Percentiles rank a stretch among this genome's conserved stretches.
These are phyloP conservation scores for Ilex asprella DNA, from an alignment of 257 asterid genomes.

Conservation along the genomic window DNA sequence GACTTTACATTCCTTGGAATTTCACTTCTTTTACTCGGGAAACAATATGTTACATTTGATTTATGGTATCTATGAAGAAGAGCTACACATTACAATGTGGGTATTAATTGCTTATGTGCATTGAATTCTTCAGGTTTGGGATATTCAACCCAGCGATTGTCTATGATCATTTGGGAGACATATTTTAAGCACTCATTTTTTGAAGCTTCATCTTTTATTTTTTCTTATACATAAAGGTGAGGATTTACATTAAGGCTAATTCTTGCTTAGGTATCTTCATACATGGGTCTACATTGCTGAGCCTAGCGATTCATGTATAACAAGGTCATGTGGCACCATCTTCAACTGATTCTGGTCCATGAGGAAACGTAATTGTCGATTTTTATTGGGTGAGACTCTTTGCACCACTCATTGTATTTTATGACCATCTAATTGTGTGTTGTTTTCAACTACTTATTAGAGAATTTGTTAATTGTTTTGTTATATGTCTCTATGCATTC, in stretches of 20 bases:
- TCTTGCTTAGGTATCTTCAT: too few species aligned
- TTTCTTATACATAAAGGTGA: too few species aligned
- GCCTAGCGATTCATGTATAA: slow-evolving; percentile 19
- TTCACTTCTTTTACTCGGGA: too few species aligned
- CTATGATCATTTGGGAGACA: slow-evolving; percentile 84
- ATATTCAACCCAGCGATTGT: slow-evolving; percentile 83
- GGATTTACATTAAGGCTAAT: not conserved
- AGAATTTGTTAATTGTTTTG: not conserved
- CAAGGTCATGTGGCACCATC: slow-evolving; percentile 4
- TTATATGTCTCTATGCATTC: too few species aligned
- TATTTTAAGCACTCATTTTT: too few species aligned
- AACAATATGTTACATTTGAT: too few species aligned
- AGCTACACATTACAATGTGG: too few species aligned
- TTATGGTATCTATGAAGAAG: too few species aligned
- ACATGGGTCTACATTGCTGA: slow-evolving; percentile 21
- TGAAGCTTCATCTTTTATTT: too few species aligned
- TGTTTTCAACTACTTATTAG: not conserved
- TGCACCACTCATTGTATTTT: not conserved
- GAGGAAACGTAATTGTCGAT: slow-evolving; percentile 81
- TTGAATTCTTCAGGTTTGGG: slow-evolving; percentile 55
- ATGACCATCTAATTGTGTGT: too few species aligned
- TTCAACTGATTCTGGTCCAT: slow-evolving; percentile 26
- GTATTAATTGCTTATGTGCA: too few species aligned
- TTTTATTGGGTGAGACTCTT: slow-evolving; percentile 72
- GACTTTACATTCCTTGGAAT: too few species aligned